Base-by-base conservation (phyloP, 1,284 basidiomycete genomes). In the Rhodotorula sp. region DNA sequence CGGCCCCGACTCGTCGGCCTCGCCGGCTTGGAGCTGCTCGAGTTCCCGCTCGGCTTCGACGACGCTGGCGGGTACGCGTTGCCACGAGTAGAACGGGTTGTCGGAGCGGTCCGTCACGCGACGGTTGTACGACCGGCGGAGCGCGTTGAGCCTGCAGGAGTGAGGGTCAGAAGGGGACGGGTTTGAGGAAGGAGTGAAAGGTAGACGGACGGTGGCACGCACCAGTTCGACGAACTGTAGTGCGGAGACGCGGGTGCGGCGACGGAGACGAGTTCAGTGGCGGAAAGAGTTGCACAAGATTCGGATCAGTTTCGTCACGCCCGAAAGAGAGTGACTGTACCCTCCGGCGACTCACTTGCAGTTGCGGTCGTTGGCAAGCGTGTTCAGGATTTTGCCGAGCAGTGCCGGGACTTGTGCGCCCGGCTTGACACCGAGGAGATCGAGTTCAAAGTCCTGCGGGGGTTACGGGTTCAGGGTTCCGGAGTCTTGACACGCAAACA, bases 281-380 rank as follows among this genome's bases (percentile, higher is more conserved):
- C n/a, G n/a, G 10, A 15, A n/a, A 54, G 14, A 53, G 29, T 42
- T 26, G n/a, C n/a, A 6, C n/a, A 29, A 45, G 0, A n/a, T n/a
- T 24, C 26, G 44, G 15, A 14, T 20, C 15, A 56, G 18, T 4
- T 22, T 7, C 53, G 14, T 18, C n/a, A n/a, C n/a, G n/a, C n/a
- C n/a, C n/a, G n/a, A n/a, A n/a, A n/a, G n/a, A n/a, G n/a, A n/a
- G n/a, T n/a, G n/a, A n/a, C n/a, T n/a, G n/a, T n/a, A n/a, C n/a
- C n/a, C n/a, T n/a, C n/a, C n/a, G n/a, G n/a, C n/a, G n/a, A 64
- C 66, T 54, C 33, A 73, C 72, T 74, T 74, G 20, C 66, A 67
- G 70, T 74, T 70, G 56, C 73, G 70, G 62, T 74, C 73, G 68
- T 70, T 72, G 48, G 73, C 65, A 33, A 74, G 64, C 12, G 73